Conservation (phyloP, 2,329 filamentous ascomycete genomes). For the Sclerotinia borealis region DNA sequence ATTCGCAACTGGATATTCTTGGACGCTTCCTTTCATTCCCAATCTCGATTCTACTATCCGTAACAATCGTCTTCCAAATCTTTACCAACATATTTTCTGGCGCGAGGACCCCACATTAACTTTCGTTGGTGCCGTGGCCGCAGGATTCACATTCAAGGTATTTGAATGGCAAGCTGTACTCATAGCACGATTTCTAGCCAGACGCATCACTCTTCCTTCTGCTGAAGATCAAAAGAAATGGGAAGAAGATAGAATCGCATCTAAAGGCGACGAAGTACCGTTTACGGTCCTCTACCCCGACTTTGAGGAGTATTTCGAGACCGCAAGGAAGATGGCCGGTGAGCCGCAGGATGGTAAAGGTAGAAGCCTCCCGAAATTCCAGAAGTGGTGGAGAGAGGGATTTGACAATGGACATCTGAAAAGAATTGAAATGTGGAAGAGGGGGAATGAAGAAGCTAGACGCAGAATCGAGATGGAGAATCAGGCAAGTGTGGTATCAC, state of each 20-base stretch:
- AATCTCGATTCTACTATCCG: slow-evolving; percentile 38
- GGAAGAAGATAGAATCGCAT: slow-evolving; percentile 49
- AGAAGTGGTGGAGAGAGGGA: slow-evolving; percentile 40
- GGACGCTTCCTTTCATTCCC: slow-evolving; percentile 56
- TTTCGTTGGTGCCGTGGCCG: slow-evolving; percentile 53
- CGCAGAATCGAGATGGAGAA: slow-evolving; percentile 16
- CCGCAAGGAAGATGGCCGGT: slow-evolving; percentile 44
- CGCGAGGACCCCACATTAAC: slow-evolving; percentile 47
- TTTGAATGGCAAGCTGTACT: slow-evolving; percentile 64
- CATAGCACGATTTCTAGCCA: slow-evolving; percentile 52
- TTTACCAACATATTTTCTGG: slow-evolving; percentile 55
- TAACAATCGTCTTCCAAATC: slow-evolving; percentile 49
- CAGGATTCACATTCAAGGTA: slow-evolving; percentile 59
- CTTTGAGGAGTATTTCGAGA: slow-evolving; percentile 61
- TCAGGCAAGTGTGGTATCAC: background rate
- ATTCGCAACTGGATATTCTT: slow-evolving; percentile 61
- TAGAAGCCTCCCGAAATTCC: slow-evolving; percentile 40
- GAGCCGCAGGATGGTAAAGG: slow-evolving; percentile 40
- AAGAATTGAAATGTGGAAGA: slow-evolving; percentile 53
- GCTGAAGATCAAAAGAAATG: slow-evolving; percentile 45
- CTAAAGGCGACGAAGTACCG: slow-evolving; percentile 48
- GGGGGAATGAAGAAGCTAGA: slow-evolving; percentile 40
- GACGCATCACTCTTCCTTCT: slow-evolving; percentile 45
- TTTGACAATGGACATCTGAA: slow-evolving; percentile 51
- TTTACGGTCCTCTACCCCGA: slow-evolving; percentile 55